These are phyloP conservation scores for Neopestalotiopsis clavispora DNA, from an alignment of 2,329 filamentous ascomycete genomes.

Conservation along the genomic window DNA sequence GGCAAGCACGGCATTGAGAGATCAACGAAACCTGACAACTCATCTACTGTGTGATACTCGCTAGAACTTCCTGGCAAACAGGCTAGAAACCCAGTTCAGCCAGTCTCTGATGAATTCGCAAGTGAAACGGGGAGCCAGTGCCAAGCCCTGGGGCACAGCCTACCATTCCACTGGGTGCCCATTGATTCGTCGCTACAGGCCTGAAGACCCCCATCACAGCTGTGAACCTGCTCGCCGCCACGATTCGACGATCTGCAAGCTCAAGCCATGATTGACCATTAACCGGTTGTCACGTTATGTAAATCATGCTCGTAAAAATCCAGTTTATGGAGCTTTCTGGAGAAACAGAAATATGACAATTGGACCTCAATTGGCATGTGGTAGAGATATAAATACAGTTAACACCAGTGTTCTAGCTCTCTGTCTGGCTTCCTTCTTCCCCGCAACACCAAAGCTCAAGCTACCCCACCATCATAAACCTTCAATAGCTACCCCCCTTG, in stretches of 20 bases:
- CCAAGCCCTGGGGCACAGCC: background rate
- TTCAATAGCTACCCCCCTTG: background rate
- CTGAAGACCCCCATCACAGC: background rate
- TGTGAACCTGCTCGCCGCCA: background rate
- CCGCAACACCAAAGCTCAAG: slow-evolving; percentile 6
- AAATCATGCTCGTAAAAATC: background rate
- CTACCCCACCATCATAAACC: slow-evolving; percentile 11
- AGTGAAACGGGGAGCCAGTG: background rate
- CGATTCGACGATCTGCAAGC: background rate
- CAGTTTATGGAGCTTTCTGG: background rate
- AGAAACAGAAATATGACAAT: background rate
- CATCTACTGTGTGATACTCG: background rate
- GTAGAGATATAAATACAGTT: background rate
- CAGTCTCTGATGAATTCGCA: background rate
- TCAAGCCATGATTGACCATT: background rate
- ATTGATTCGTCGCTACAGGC: background rate
- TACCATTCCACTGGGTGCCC: background rate
- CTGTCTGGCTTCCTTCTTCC: background rate
- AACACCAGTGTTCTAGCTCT: background rate
- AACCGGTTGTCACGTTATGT: background rate
- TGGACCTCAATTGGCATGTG: background rate
- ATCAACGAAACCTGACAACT: background rate
- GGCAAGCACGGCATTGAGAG: slow-evolving; percentile 10
- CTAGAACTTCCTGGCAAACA: background rate
- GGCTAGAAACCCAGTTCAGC: background rate